These are phyloP conservation scores for Senecio squalidus DNA, from an alignment of 140 eudicot genomes.

Conservation along the genomic window DNA sequence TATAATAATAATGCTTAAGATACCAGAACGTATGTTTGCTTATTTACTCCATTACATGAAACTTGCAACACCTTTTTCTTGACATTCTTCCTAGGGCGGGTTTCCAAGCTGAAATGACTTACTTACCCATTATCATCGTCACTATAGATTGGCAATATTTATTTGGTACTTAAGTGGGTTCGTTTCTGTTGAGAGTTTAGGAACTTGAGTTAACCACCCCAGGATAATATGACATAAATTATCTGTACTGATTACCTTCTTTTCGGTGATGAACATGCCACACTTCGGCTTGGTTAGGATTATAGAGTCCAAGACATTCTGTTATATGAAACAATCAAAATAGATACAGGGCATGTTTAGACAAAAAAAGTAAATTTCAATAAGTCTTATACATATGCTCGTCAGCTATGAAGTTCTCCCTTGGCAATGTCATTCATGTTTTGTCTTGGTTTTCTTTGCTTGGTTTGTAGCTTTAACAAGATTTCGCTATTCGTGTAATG, in stretches of 20 bases:
- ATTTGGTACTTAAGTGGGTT: slow-evolving; percentile 4
- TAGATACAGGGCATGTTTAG: background rate
- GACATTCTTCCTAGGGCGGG: slow-evolving; percentile 1
- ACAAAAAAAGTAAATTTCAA: background rate
- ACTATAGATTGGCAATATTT: background rate
- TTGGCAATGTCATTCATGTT: background rate
- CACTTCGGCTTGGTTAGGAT: background rate
- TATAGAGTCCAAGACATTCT: background rate
- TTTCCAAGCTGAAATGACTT: slow-evolving; percentile 1
- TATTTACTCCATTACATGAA: background rate
- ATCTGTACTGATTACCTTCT: background rate
- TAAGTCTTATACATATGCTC: background rate
- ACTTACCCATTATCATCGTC: background rate
- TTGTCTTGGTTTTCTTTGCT: background rate
- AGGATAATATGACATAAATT: background rate
- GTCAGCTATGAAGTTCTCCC: background rate
- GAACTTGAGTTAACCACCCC: background rate
- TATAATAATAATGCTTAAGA: background rate
- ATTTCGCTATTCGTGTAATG: background rate
- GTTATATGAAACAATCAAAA: background rate
- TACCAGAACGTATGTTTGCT: background rate
- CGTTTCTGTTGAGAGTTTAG: background rate
- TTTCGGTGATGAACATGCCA: slow-evolving; percentile 5
- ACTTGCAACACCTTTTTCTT: slow-evolving; percentile 2
- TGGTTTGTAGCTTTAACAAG: background rate